Evolutionary conservation across 345 rosid species (phyloP).

Genomic region (Populus euphratica): DNA sequence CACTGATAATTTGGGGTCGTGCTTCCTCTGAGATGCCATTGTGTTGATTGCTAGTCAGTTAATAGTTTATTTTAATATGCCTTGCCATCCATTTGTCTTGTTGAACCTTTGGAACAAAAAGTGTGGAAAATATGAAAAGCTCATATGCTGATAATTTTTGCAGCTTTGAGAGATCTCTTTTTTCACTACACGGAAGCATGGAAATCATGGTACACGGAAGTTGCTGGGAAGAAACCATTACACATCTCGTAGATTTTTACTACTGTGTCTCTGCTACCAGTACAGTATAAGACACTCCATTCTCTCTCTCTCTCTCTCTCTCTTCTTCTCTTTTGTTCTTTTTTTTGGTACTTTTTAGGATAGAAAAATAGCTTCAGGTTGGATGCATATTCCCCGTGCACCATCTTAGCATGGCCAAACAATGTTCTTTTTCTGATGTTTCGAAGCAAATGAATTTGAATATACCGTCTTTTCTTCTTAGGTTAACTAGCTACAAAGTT

Average conservation of each 20-base stretch:
- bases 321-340: neutral
- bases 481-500: neutral
- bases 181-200: conserved; percentile 88
- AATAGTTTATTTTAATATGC: neutral
- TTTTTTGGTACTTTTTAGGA: neutral
- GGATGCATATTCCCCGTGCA: conserved; percentile 27
- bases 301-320: neutral
- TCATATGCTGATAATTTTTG: conserved; percentile 20
- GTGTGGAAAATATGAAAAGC: neutral
- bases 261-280: neutral
- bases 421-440: neutral
- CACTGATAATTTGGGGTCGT: neutral
- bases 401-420: conserved; percentile 18
- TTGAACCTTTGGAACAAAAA: neutral
- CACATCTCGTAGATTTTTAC: neutral
- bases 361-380: conserved; percentile 18
- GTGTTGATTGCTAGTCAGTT: neutral
- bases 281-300: neutral
- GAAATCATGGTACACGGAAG: conserved; percentile 80
- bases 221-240: conserved; percentile 48
- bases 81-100: neutral
- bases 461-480: neutral
- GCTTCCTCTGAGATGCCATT: no score
- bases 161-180: conserved; percentile 81
- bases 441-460: neutral